Percentiles rank a stretch among this genome's conserved stretches.
Conservation (phyloP, 1,284 basidiomycete species). For the Sanghuangporus sanghuang region DNA sequence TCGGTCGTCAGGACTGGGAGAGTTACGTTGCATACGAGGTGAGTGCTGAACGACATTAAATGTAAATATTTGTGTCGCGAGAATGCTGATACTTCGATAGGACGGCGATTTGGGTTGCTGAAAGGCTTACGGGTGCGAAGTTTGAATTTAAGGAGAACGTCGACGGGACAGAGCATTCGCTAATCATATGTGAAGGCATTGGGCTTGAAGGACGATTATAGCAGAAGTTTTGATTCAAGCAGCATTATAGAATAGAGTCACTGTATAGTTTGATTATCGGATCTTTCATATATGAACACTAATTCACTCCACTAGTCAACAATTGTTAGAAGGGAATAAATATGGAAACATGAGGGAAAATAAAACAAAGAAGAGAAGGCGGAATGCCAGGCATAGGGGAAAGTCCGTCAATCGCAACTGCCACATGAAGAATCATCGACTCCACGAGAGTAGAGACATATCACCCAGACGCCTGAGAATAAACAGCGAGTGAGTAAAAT, state of each 20-base stretch:
- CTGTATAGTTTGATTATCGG: background rate
- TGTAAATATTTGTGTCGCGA: constrained; percentile 1
- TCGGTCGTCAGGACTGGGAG: constrained; percentile 52
- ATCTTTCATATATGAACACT: background rate
- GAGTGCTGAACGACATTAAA: constrained; percentile 16
- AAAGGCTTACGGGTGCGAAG: constrained; percentile 56
- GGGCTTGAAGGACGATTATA: constrained; percentile 21
- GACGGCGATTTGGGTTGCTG: constrained; percentile 68
- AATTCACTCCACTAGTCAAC: background rate
- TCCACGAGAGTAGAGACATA: constrained; percentile 86
- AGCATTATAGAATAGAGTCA: background rate
- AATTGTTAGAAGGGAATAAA: background rate
- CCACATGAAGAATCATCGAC: constrained; percentile 37
- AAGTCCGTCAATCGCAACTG: background rate
- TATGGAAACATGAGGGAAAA: background rate
- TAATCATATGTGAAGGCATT: constrained; percentile 52
- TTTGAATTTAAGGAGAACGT: constrained; percentile 43
- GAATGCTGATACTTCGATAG: constrained; percentile 28
- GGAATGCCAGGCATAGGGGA: background rate
- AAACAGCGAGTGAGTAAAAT: constrained; percentile 7
- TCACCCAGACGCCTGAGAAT: constrained; percentile 65
- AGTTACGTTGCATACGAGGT: constrained; percentile 63
- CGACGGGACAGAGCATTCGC: constrained; percentile 29
- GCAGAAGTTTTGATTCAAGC: background rate
- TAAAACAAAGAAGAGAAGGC: background rate